These are phyloP conservation scores for cucumber (Cucumis sativus) DNA, from an alignment of 306 rosid species.

Conservation along the genomic window Cucumber_9930_V3 NC_026657.2:7164501-7165000, in stretches of 20 bases:
- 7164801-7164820: conserved; percentile 19
- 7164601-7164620: conserved; percentile 41
- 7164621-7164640: conserved; percentile 34
- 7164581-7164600: conserved; percentile 57
- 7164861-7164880: background rate
- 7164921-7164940: no score
- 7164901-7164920: background rate
- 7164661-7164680: background rate
- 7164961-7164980: background rate
- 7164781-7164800: conserved; percentile 17
- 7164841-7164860: background rate
- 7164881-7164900: background rate
- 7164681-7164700: conserved; percentile 1
- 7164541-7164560: conserved; percentile 44
- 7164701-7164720: conserved; percentile 14
- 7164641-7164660: conserved; percentile 10
- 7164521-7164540: conserved; percentile 32
- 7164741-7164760: conserved; percentile 16
- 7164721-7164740: conserved; percentile 27
- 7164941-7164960: background rate
- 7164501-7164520: conserved; percentile 40
- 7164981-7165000: background rate
- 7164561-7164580: conserved; percentile 46
- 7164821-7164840: background rate
- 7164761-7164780: conserved; percentile 12